Base-by-base conservation (phyloP, 257 asterid genomes). In the Sherardia arvensis region DNA sequence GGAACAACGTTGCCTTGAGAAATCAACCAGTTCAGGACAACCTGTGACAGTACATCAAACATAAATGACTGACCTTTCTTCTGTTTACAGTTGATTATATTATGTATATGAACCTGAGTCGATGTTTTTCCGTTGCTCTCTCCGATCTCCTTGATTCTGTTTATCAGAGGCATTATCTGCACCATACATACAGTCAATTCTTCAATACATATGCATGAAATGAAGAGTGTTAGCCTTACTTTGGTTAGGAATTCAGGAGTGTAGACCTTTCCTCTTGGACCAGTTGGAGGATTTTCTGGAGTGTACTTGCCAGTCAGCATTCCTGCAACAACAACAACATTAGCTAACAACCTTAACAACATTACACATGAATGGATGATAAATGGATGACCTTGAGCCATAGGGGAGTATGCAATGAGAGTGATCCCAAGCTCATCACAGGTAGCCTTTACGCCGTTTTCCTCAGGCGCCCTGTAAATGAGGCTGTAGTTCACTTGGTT, bases 401-500 rank as follows among this genome's bases (percentile, higher is more conserved):
- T 56, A 27, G 61, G 61, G 12, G 61, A 56, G 61, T 56, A 56
- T 27, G 61, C 61, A 56, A 56, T 56, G 36, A 56, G 61, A 26
- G 61, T 56, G 6, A 56, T 27, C 4, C 61, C 61, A 26, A 56
- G 61, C 17, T 56, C 61, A 27, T 56, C 61, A 22, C 61, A 88
- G 36, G 98, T 72, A 17, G 95, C 82, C 79, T 91, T 88, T 25
- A 91, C 93, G 10, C 95, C 98, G 22, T 91, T 91, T 72, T 91
- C 82, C 83, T 91, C 98, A 0, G 96, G 96, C 34, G 72, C 55
- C 64, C 96, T 72, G 76, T 91, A 91, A 68, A 91, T 88, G 61
- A 91, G 85, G 65, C 98, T 91, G 83, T 91, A 91, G 72, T 91
- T 91, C 8, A 88, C 98, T 81, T 91, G 96, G 87, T 91, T 91